A percentile compares a stretch with the other conserved stretches of the same genome.
Conservation (phyloP, 2,329 filamentous ascomycete species). For the Cladobotryum mycophilum region DNA sequence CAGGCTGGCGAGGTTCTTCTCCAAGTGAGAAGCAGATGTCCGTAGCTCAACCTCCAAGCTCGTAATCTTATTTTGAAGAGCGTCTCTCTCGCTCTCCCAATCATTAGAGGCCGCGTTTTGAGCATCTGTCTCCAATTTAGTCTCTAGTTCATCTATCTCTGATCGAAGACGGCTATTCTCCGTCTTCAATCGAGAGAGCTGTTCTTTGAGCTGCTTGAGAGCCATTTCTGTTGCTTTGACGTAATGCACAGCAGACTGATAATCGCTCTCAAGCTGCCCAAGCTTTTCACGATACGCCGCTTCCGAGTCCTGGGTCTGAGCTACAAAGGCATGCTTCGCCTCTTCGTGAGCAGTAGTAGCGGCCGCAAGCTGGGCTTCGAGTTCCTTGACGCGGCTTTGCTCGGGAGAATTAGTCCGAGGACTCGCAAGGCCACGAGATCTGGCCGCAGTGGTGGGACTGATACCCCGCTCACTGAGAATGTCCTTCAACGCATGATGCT, state of each 20-base stretch:
- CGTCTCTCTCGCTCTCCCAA: slow-evolving; percentile 69
- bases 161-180: slow-evolving; percentile 78
- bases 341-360: slow-evolving; percentile 80
- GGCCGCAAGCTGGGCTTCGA: slow-evolving; percentile 80
- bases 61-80: slow-evolving; percentile 62
- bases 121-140: slow-evolving; percentile 36
- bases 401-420: slow-evolving; percentile 71
- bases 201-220: slow-evolving; percentile 97
- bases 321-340: slow-evolving; percentile 68
- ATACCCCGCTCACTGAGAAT: slow-evolving; percentile 85
- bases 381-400: slow-evolving; percentile 67
- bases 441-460: slow-evolving; percentile 64
- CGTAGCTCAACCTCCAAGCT: slow-evolving; percentile 63
- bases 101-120: slow-evolving; percentile 41
- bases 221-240: slow-evolving; percentile 99
- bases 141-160: slow-evolving; percentile 66
- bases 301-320: slow-evolving; percentile 81
- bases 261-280: slow-evolving; percentile 89
- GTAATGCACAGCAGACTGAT: slow-evolving; percentile 96
- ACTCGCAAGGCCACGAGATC: slow-evolving; percentile 67
- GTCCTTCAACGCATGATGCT: slow-evolving; percentile 89
- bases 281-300: slow-evolving; percentile 87
- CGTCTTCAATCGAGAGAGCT: slow-evolving; percentile 84
- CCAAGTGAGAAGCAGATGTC: slow-evolving; percentile 59
- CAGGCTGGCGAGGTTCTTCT: slow-evolving; percentile 63